Evolutionary conservation across 202 grass and related monocot genomes (phyloP), one percentile per base, ranked within the genome.

Genomic region (Setaria italica): DNA sequence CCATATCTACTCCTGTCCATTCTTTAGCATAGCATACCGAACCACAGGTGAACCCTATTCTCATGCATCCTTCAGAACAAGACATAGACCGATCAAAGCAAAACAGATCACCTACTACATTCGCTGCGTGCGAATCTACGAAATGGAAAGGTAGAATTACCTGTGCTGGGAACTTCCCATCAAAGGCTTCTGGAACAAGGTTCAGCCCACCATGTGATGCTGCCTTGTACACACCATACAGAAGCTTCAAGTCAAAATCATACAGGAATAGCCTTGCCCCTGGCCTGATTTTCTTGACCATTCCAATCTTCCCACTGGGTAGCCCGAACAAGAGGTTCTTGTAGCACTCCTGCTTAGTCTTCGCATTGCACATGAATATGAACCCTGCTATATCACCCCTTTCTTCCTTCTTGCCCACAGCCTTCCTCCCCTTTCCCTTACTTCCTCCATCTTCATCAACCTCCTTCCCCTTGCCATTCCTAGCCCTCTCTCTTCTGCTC

Each of bases 191-290:
- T 2, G 15, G 81, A 41, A 87, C 94, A 68, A 99, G 89, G 85
- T 94, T 82, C 86, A 93, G 20, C 75, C 87, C 85, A 12, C 94
- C 97, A 4, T 84, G 85, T 51, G 88, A 85, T 30, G 48, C 43
- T 2, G 97, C 94, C 78, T 75, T 92, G 80, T 97, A 99, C 30
- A 97, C 87, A 14, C 97, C 97, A 25, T 99, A 99, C 12, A 99
- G 65, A 70, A 99, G 87, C 89, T 88, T 99, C 90, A 97, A 86
- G 73, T 97, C 97, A 89, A 94, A 99, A 93, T 99, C 97, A 90
- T 97, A 99, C n/a, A 99, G 89, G 76, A 97, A 99, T 7, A 99
- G 75, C 85, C 72, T 97, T 6, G 84, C 55, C 25, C 94, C 97
- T 13, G 88, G 80, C 75, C 84, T 86, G 49, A 99, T 94, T 82